Evolutionary conservation across 2,329 filamentous ascomycete species (phyloP).

Genomic region (Monosporascus sp.): DNA sequence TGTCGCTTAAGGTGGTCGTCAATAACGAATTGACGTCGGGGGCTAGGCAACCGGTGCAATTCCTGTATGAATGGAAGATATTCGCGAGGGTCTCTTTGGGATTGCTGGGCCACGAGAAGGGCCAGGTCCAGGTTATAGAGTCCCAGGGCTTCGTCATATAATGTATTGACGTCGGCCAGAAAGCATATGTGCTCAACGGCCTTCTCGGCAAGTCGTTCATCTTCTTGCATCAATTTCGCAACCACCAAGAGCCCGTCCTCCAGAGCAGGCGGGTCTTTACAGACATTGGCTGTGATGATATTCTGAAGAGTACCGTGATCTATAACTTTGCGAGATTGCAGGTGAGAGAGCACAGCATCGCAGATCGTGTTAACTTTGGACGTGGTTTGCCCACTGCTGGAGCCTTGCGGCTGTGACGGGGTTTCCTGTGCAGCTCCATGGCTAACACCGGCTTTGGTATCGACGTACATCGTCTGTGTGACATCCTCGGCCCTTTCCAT

Average conservation of each 20-base stretch:
- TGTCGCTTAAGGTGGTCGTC: constrained; percentile 80
- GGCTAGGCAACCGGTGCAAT: constrained; percentile 67
- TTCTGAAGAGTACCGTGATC: constrained; percentile 66
- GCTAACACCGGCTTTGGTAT: constrained; percentile 58
- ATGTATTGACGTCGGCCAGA: constrained; percentile 83
- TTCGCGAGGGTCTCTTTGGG: constrained; percentile 90
- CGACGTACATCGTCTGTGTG: constrained; percentile 85
- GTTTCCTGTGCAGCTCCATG: constrained; percentile 10
- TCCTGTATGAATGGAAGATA: constrained; percentile 93
- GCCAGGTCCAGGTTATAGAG: constrained; percentile 89
- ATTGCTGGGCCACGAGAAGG: constrained; percentile 88
- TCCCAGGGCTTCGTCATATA: constrained; percentile 87
- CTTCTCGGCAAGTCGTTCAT: constrained; percentile 71
- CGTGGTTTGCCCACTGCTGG: constrained; percentile 3
- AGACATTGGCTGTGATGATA: constrained; percentile 89
- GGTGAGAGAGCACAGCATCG: constrained; percentile 69
- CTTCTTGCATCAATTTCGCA: constrained; percentile 64
- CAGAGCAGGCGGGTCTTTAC: constrained; percentile 85
- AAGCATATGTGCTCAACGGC: constrained; percentile 98
- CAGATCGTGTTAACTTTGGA: constrained; percentile 85
- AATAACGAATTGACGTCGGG: constrained; percentile 75
- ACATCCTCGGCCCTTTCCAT: constrained; percentile 76
- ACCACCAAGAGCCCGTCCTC: constrained; percentile 80
- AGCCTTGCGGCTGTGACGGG: constrained; percentile 3
- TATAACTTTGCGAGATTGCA: constrained; percentile 57